Conservation (phyloP, 495 filamentous ascomycete genomes). For the Cercophora sp. region DNA sequence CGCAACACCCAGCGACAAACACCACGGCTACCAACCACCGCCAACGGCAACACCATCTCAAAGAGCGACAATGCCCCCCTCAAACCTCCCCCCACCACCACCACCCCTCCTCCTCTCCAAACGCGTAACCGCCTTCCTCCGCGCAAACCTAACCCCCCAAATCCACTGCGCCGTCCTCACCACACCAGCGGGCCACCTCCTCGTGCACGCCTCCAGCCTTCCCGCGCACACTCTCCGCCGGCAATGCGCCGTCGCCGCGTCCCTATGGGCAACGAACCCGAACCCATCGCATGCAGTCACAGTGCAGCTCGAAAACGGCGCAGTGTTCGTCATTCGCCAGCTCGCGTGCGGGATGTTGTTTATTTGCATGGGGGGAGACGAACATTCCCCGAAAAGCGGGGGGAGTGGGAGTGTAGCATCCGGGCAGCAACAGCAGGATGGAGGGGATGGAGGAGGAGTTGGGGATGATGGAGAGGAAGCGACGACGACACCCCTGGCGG, state of each 20-base stretch:
- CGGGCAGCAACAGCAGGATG: neutral
- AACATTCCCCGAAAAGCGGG: too few relatives aligned
- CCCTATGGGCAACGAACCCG: slow-evolving; percentile 40
- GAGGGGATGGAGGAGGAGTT: neutral
- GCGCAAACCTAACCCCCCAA: slow-evolving; percentile 39
- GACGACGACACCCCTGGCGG: slow-evolving; percentile 13
- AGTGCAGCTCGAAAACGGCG: slow-evolving; percentile 41
- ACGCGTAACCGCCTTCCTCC: slow-evolving; percentile 46
- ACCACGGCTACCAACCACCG: too few relatives aligned
- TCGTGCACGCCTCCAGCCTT: slow-evolving; percentile 43
- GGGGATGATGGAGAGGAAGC: neutral
- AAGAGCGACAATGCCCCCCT: slow-evolving; percentile 1
- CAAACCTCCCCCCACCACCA: slow-evolving; percentile 12
- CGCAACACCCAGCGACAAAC: too few relatives aligned
- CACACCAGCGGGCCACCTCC: slow-evolving; percentile 44
- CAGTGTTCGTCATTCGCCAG: slow-evolving; percentile 44
- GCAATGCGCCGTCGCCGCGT: slow-evolving; percentile 47
- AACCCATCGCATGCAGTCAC: slow-evolving; percentile 30
- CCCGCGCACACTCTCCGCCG: slow-evolving; percentile 40
- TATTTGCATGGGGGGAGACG: slow-evolving; percentile 45
- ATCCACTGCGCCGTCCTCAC: slow-evolving; percentile 42
- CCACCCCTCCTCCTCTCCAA: slow-evolving; percentile 47
- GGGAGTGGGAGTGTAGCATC: too few relatives aligned
- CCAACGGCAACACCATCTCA: too few relatives aligned
- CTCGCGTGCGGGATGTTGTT: slow-evolving; percentile 50